Evolutionary conservation across 306 rosid genomes (phyloP).

Genomic region (Castanea sativa): DNA sequence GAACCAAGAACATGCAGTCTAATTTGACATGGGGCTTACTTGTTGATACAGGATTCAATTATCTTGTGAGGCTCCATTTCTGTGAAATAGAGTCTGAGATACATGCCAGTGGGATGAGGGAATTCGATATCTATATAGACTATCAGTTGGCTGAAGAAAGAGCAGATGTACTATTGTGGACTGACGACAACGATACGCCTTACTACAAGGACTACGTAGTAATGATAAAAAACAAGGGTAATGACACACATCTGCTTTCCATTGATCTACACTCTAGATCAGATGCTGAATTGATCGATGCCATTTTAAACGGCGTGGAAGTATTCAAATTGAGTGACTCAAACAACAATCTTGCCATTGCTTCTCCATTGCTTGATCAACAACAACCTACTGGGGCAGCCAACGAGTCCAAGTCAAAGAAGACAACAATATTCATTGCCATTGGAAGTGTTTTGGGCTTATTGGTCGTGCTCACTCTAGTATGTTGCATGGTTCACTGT

Average conservation of each 20-base stretch:
- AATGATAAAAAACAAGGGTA: not conserved
- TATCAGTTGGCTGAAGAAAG: not conserved
- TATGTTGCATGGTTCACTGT: not conserved
- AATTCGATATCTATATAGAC: not conserved
- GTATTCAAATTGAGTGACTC: slow-evolving; percentile 23
- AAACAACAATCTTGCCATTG: not conserved
- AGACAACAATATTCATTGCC: not conserved
- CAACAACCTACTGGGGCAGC: too few relatives aligned
- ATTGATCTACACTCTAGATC: not conserved
- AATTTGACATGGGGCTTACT: slow-evolving; percentile 36
- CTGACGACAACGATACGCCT: not conserved
- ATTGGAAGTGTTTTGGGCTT: not conserved
- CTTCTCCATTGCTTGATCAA: not conserved
- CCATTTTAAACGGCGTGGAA: slow-evolving; percentile 24
- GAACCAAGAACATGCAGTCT: not conserved
- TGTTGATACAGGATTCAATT: slow-evolving; percentile 39
- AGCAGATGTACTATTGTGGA: not conserved
- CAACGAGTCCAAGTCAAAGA: not conserved
- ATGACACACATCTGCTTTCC: slow-evolving; percentile 28
- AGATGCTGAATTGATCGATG: not conserved
- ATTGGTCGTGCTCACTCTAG: not conserved
- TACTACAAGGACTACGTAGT: not conserved
- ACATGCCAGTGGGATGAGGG: fast-evolving
- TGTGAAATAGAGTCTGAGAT: not conserved
- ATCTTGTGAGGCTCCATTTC: slow-evolving; percentile 40